phyloP scores from a whole-genome alignment of 1,284 basidiomycete genomes.

The Termitomyces sp. region DNA sequence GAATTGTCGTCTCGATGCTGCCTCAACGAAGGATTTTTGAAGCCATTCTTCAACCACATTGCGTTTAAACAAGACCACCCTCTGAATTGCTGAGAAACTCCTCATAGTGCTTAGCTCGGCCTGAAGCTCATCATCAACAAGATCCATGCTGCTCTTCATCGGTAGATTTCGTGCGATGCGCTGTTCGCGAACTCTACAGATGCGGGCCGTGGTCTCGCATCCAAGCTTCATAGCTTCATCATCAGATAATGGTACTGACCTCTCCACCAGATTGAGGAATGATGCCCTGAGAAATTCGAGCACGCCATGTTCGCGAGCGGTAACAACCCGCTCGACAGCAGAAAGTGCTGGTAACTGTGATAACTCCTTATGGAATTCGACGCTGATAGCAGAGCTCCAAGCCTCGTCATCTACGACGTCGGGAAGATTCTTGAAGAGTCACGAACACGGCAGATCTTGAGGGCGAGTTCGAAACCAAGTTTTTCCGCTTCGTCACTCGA shows the following conservation, averaged over 20 bases:
- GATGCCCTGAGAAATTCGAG: background rate
- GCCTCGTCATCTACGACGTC: background rate
- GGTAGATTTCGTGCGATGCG: background rate
- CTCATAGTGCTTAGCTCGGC: background rate
- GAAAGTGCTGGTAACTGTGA: background rate
- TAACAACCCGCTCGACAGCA: background rate
- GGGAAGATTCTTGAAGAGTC: background rate
- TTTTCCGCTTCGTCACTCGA: background rate
- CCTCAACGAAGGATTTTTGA: background rate
- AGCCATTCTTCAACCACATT: slow-evolving; percentile 1
- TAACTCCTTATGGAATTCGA: background rate
- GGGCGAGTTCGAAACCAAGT: background rate
- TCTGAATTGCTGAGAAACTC: background rate
- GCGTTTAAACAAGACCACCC: background rate
- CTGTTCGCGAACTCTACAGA: slow-evolving; percentile 1
- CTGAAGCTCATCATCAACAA: background rate
- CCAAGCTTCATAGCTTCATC: background rate
- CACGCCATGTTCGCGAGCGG: background rate
- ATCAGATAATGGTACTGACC: background rate
- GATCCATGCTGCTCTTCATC: background rate
- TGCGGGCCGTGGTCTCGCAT: background rate
- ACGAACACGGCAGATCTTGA: background rate
- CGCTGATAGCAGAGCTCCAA: background rate
- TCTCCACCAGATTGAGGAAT: background rate
- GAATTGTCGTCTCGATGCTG: background rate